Evolutionary conservation across 2,329 filamentous ascomycete genomes (phyloP), one percentile per base, ranked within the genome.

Genomic region (Acephala macrosclerotiorum): DNA sequence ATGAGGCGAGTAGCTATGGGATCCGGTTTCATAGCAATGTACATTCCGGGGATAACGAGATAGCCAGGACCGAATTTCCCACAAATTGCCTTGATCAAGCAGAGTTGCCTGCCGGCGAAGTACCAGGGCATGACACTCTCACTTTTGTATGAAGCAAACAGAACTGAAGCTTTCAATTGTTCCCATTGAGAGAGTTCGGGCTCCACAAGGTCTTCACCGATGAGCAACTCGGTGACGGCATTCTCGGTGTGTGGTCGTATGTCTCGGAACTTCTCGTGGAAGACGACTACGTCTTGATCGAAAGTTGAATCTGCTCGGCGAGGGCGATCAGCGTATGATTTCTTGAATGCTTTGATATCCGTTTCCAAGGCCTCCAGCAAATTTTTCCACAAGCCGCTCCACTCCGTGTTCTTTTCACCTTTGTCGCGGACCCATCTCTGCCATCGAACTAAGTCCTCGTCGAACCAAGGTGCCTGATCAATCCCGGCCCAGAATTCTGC

Each of bases 101-200:
- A 70, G 1, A 76, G 57, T 40, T 77, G 73, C 16, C 61, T 70
- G 4, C 75, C 75, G 8, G 71, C 72, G 70, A 77, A 67, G 76
- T 76, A 77, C 76, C 76, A 77, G 1, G 68, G 59, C 6, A 76
- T 4, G 2, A 66, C 29, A 8, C 58, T 60, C 8, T 29, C 33
- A 8, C 53, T 29, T 0, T 40, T 35, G 56, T 70, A 74, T 3
- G 33, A 63, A 2, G 63, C 67, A 53, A 72, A 77, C 4, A 75
- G 66, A 4, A 78, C 73, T 0, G 82, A 84, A 1, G 83, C 83
- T 55, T 79, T 81, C 6, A 85, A 70, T 0, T 78, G 66, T 0
- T 81, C 77, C 84, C 84, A 86, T 0, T 68, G 25, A 22, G 77
- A 70, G 12, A 70, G 58, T 9, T 73, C 70, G 1, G 63, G 47